Conservation (phyloP, 768 basidiomycete species). For the Cystobasidium ongulense region DNA sequence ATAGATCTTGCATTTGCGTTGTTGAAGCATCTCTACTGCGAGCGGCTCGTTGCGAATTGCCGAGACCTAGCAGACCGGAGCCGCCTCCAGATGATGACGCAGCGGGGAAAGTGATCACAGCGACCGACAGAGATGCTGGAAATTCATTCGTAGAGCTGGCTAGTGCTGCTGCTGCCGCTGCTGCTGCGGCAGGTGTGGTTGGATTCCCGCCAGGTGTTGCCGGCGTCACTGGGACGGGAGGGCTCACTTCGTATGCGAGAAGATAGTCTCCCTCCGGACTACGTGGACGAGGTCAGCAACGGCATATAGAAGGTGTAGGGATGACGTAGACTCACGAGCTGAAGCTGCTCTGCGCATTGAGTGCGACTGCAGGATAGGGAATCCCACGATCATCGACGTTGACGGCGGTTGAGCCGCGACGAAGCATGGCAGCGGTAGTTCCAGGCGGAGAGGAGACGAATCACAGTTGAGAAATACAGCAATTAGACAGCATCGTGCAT, state of each 20-base stretch:
- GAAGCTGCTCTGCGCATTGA: constrained; percentile 1
- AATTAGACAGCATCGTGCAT: not conserved
- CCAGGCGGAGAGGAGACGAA: not conserved
- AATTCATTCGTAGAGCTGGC: constrained; percentile 3
- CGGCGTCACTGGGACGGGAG: constrained; percentile 16
- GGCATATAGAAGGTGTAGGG: not conserved
- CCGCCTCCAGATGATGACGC: not conserved
- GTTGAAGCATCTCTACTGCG: not conserved
- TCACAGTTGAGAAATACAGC: not conserved
- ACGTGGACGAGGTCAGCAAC: not conserved
- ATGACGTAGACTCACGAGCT: not conserved
- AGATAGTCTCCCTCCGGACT: constrained; percentile 18
- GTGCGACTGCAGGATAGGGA: not conserved
- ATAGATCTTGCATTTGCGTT: not conserved
- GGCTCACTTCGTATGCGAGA: constrained; percentile 22
- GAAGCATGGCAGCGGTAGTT: not conserved
- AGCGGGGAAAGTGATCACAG: constrained; percentile 5
- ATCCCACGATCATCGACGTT: not conserved
- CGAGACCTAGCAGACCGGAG: constrained; percentile 17
- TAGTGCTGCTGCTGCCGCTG: not conserved
- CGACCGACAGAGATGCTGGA: constrained; percentile 5
- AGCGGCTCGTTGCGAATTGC: constrained; percentile 7
- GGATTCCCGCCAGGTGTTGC: constrained; percentile 1
- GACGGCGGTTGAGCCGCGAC: constrained; percentile 5
- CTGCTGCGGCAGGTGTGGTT: not conserved